These are phyloP conservation scores for Melaleuca alternifolia DNA, from an alignment of 345 rosid genomes.

Conservation along the genomic window DNA sequence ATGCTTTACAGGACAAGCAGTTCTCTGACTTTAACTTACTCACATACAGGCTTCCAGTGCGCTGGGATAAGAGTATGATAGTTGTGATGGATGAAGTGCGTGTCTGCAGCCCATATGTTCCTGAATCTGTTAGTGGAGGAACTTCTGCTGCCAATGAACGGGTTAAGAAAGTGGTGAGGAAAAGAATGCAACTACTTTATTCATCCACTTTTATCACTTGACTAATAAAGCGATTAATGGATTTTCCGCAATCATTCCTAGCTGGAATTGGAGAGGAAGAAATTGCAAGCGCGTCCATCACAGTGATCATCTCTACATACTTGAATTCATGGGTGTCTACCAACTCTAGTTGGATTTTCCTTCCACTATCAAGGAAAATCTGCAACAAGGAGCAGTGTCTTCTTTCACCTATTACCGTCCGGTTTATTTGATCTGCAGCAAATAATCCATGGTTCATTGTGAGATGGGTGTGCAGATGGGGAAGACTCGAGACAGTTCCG, in stretches of 20 bases:
- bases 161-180: constrained; percentile 94
- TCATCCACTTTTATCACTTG: not conserved
- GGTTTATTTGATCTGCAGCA: not conserved
- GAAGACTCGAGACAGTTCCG: not conserved
- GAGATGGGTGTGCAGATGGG: not conserved
- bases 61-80: constrained; percentile 88
- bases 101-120: constrained; percentile 78
- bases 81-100: constrained; percentile 93
- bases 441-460: not conserved
- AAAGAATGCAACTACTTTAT: not conserved
- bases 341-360: not conserved
- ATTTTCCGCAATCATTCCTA: not conserved
- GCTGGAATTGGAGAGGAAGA: constrained; percentile 63
- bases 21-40: not conserved
- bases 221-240: not conserved
- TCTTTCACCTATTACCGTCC: not conserved
- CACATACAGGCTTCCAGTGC: constrained; percentile 86
- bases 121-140: constrained; percentile 87
- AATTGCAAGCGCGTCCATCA: constrained; percentile 39
- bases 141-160: constrained; percentile 92
- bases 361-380: not conserved
- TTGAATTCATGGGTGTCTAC: not conserved
- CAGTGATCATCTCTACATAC: constrained; percentile 16
- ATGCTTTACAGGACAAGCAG: not conserved
- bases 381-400: not conserved